These are phyloP conservation scores for Jimgerdemannia flammicorona DNA, from an alignment of 192 early-diverging fungal genomes.

Conservation along the genomic window DNA sequence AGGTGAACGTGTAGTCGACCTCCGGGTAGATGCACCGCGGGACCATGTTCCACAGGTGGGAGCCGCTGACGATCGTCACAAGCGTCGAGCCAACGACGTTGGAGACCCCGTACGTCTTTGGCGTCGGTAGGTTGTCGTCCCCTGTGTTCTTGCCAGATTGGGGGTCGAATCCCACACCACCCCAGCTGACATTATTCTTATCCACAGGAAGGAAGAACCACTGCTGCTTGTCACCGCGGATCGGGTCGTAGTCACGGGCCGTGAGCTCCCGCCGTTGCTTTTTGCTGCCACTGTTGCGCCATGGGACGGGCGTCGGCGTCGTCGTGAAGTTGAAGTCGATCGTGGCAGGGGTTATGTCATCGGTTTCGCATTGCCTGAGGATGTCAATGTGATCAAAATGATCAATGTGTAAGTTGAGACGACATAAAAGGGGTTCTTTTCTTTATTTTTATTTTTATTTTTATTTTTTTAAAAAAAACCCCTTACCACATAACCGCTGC, in stretches of 20 bases:
- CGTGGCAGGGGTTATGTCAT: conserved; percentile 9
- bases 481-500: conserved; percentile 15
- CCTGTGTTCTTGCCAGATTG: conserved; percentile 7
- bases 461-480: neutral
- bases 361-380: conserved; percentile 21
- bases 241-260: conserved; percentile 15
- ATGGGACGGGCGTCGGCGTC: conserved; percentile 7
- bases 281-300: too few species aligned
- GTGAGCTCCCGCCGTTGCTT: too few species aligned
- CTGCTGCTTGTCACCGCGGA: conserved; percentile 24
- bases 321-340: conserved; percentile 20
- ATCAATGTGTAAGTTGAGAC: too few species aligned
- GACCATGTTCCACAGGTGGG: conserved; percentile 24
- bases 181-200: neutral
- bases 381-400: too few species aligned
- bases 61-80: conserved; percentile 15
- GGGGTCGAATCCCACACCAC: conserved; percentile 10
- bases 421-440: too few species aligned
- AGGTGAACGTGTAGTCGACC: conserved; percentile 12
- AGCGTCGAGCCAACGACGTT: neutral
- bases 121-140: too few species aligned
- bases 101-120: too few species aligned
- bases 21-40: conserved; percentile 16
- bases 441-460: too few species aligned
- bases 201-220: conserved; percentile 22